Base-by-base conservation (phyloP, 139 green algal species). In the Nannochloris sp. region DNA sequence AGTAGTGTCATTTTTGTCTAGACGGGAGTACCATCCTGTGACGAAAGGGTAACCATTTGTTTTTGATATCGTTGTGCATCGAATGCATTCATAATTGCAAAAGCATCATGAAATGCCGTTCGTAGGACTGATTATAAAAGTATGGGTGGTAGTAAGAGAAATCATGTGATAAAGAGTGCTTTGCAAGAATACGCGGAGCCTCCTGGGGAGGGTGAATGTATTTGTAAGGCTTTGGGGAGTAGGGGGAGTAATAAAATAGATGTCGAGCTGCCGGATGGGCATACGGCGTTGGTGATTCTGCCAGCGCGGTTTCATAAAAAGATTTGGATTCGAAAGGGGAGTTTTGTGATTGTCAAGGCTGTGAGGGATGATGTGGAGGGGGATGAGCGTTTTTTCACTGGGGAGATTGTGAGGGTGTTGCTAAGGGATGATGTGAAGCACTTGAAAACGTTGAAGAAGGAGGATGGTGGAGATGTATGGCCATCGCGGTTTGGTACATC, bases 271-370 rank as follows among this genome's bases (percentile, higher is more conserved):
- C 74, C 82, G 0, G 67, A 87, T 48, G 82, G 84, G 3, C 55
- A 62, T 5, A 31, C 58, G 3, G 82, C 79, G 9, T 62, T 92
- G 23, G 70, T 66, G 37, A 49, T 92, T 20, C 77, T 92, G 69
- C 85, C 85, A 4, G 74, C 80, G 2, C 77, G 76, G 37, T 92
- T 92, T 63, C 83, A 89, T 70, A 87, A 85, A 48, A 89, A 89
- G 68, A 67, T 92, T 48, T 92, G 82, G 82, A 79, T 92, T 5
- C 72, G 73, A 16, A 74, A 77, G 8, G 85, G 85, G 29, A 82
- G 74, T 20, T 92, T 62, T 60, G 17, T 89, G 0, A 68, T 91
- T 2, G 60, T 89, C 1, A 74, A 87, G 37, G 23, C 14, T 9
- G 49, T 29, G 14, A 30, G 11, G 6, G 65, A 67, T 26, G 17